These are phyloP conservation scores for Monilinia laxa DNA, from an alignment of 2,329 filamentous ascomycete species.

Conservation along the genomic window DNA sequence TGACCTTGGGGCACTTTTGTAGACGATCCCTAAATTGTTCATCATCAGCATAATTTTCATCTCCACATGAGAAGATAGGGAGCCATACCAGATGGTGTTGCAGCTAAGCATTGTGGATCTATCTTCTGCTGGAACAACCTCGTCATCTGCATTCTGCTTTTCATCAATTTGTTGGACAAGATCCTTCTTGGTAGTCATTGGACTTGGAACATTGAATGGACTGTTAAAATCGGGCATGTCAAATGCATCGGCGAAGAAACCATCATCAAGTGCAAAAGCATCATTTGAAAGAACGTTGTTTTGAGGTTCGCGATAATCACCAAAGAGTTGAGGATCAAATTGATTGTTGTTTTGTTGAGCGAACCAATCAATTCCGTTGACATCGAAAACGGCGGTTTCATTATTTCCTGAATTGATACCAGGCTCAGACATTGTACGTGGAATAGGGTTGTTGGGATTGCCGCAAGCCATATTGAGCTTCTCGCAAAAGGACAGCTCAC, in stretches of 20 bases:
- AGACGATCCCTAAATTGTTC: slow-evolving; percentile 72
- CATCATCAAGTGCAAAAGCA: slow-evolving; percentile 48
- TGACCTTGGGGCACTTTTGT: slow-evolving; percentile 81
- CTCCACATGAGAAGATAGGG: background rate
- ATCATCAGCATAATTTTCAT: slow-evolving; percentile 1
- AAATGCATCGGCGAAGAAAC: slow-evolving; percentile 67
- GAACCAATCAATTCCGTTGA: slow-evolving; percentile 68
- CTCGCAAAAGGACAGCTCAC: slow-evolving; percentile 55
- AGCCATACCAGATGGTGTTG: slow-evolving; percentile 85
- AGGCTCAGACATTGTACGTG: slow-evolving; percentile 45
- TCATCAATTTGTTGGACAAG: slow-evolving; percentile 78
- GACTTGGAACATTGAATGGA: slow-evolving; percentile 66
- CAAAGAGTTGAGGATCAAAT: slow-evolving; percentile 90
- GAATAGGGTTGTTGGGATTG: slow-evolving; percentile 52
- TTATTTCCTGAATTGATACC: slow-evolving; percentile 33
- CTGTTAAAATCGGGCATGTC: slow-evolving; percentile 74
- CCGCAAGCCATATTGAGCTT: slow-evolving; percentile 57
- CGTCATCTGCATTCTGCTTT: slow-evolving; percentile 69
- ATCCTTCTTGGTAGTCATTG: slow-evolving; percentile 58
- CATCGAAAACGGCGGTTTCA: slow-evolving; percentile 45
- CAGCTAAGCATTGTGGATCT: slow-evolving; percentile 71
- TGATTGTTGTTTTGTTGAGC: slow-evolving; percentile 77
- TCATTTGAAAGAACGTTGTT: slow-evolving; percentile 69
- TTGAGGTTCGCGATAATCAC: slow-evolving; percentile 87
- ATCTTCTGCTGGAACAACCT: slow-evolving; percentile 60